These are phyloP conservation scores for Hemileccinum impolitum DNA, from an alignment of 768 basidiomycete genomes.

Conservation along the genomic window DNA sequence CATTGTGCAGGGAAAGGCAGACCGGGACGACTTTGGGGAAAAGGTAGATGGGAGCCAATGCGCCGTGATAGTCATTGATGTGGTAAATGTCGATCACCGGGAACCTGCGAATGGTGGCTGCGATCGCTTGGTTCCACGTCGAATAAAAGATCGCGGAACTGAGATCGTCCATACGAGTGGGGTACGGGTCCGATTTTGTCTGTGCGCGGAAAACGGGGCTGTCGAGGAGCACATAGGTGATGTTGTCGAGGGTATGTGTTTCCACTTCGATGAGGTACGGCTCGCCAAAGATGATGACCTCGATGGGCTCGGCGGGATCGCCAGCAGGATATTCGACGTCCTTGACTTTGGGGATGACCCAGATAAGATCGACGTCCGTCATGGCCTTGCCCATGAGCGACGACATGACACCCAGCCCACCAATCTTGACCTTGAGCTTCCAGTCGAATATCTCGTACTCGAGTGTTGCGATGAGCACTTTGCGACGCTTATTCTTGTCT, in stretches of 20 bases:
- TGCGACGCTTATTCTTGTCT: slow-evolving; percentile 84
- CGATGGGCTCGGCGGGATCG: slow-evolving; percentile 89
- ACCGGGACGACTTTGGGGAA: slow-evolving; percentile 87
- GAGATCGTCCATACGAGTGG: slow-evolving; percentile 95
- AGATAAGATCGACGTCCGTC: slow-evolving; percentile 92
- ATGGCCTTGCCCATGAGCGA: slow-evolving; percentile 97
- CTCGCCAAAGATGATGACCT: slow-evolving; percentile 95
- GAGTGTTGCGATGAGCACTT: slow-evolving; percentile 86
- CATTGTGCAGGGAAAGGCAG: slow-evolving; percentile 92
- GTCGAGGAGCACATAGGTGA: slow-evolving; percentile 92
- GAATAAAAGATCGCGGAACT: slow-evolving; percentile 97
- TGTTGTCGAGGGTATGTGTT: slow-evolving; percentile 89
- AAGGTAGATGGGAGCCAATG: slow-evolving; percentile 86
- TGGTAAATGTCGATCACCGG: slow-evolving; percentile 93
- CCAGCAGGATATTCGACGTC: slow-evolving; percentile 91
- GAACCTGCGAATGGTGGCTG: slow-evolving; percentile 81
- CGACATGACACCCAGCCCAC: slow-evolving; percentile 97
- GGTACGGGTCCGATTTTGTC: slow-evolving; percentile 94
- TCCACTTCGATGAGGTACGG: slow-evolving; percentile 95
- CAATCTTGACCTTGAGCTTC: slow-evolving; percentile 98
- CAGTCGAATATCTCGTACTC: slow-evolving; percentile 98
- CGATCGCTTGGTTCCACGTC: slow-evolving; percentile 97
- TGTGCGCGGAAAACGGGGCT: slow-evolving; percentile 96
- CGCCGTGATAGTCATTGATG: slow-evolving; percentile 94
- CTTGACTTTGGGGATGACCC: slow-evolving; percentile 94